Conservation (phyloP, 169 alveolate genomes). For the Prorocentrum cordatum region DNA sequence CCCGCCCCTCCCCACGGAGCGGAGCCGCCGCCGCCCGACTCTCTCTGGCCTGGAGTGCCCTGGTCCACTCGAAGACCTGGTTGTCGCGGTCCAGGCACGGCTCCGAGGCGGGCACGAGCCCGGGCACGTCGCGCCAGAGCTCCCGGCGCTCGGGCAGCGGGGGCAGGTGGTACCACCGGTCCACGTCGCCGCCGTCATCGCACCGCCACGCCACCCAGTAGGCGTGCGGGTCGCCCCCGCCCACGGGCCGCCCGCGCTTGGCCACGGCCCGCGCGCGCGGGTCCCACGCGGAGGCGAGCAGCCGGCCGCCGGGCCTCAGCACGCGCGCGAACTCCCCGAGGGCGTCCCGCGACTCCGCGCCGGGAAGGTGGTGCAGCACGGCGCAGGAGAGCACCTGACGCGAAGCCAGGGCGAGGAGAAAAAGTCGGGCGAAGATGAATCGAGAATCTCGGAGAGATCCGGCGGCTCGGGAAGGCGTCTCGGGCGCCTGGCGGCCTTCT, state of each 20-base stretch:
- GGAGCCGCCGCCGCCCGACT: too few relatives aligned
- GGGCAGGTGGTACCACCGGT: slow-evolving; percentile 48
- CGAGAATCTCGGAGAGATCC: too few relatives aligned
- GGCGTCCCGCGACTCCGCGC: background rate
- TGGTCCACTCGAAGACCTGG: slow-evolving; percentile 46
- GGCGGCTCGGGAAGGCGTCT: too few relatives aligned
- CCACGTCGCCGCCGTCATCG: slow-evolving; percentile 10
- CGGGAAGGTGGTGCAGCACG: slow-evolving; percentile 44
- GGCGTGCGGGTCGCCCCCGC: background rate
- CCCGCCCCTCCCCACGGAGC: too few relatives aligned
- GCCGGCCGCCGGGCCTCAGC: slow-evolving; percentile 31
- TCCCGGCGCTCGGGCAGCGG: background rate
- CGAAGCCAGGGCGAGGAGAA: too few relatives aligned
- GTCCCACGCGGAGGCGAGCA: slow-evolving; percentile 34
- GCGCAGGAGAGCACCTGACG: slow-evolving; percentile 42
- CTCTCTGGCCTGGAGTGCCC: too few relatives aligned
- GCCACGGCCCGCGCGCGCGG: slow-evolving; percentile 26
- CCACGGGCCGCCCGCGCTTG: slow-evolving; percentile 20
- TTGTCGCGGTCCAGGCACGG: slow-evolving; percentile 9
- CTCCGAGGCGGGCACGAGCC: background rate
- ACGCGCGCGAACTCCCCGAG: background rate
- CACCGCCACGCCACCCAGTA: slow-evolving; percentile 60
- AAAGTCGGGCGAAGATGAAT: too few relatives aligned
- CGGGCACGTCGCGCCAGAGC: background rate
- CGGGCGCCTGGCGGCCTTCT: too few relatives aligned